phyloP scores from a whole-genome alignment of 352 stramenopile species.

The Globisporangium iwayamae region DNA sequence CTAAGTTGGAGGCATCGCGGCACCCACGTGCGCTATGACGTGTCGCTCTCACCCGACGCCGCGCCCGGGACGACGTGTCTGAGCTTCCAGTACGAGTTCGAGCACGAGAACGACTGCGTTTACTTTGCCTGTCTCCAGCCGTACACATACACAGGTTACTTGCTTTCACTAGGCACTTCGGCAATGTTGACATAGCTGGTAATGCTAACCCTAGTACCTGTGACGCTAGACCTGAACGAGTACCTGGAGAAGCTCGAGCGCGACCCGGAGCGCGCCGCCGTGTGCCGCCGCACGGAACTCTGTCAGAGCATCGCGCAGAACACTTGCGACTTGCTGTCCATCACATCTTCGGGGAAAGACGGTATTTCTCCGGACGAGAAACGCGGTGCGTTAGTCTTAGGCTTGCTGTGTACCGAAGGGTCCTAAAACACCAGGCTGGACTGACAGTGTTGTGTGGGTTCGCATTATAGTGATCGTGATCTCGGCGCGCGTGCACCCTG shows the following conservation, averaged over 20 bases:
- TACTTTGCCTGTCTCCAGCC: constrained; percentile 85
- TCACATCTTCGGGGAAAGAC: constrained; percentile 62
- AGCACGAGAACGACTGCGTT: constrained; percentile 59
- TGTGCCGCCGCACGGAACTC: constrained; percentile 61
- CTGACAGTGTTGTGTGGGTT: not conserved
- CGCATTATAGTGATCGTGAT: constrained; percentile 70
- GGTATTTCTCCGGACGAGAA: constrained; percentile 41
- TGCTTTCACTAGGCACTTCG: not conserved
- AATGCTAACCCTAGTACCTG: not conserved
- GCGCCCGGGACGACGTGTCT: constrained; percentile 49
- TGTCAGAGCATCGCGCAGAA: constrained; percentile 86
- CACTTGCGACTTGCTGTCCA: constrained; percentile 85
- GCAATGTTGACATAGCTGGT: not conserved
- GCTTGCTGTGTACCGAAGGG: not conserved
- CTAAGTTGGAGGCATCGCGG: constrained; percentile 64
- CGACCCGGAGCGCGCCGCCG: constrained; percentile 38
- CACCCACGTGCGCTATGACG: constrained; percentile 60
- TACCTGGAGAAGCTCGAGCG: constrained; percentile 62
- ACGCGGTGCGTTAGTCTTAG: constrained; percentile 24
- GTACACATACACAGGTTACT: constrained; percentile 83
- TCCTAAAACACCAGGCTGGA: not conserved
- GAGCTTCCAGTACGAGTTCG: constrained; percentile 72
- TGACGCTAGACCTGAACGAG: constrained; percentile 52
- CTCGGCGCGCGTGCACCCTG: constrained; percentile 85
- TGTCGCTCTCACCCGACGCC: constrained; percentile 26